Evolutionary conservation across 176 grass and related monocot species (phyloP).

Genomic region (Phoenix roebelenii): DNA sequence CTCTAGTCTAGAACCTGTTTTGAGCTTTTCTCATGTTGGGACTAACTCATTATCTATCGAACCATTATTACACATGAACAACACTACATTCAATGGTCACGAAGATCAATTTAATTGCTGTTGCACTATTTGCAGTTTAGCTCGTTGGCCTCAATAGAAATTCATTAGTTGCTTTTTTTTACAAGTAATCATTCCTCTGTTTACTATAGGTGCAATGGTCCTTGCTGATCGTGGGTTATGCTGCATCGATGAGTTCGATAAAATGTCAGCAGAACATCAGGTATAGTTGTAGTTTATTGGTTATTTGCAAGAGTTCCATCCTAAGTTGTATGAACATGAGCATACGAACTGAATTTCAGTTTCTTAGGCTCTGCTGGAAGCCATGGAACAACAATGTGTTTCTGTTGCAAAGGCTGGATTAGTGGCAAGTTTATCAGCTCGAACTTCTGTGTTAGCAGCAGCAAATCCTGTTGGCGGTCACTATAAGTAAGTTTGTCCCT

Average conservation of each 20-base stretch:
- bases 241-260: slow-evolving; percentile 95
- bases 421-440: slow-evolving; percentile 90
- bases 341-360: slow-evolving; percentile 30
- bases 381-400: slow-evolving; percentile 98
- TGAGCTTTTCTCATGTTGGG: too few relatives aligned
- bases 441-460: slow-evolving; percentile 77
- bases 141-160: too few relatives aligned
- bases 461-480: slow-evolving; percentile 96
- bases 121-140: too few relatives aligned
- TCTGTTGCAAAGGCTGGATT: slow-evolving; percentile 96
- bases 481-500: slow-evolving; percentile 63
- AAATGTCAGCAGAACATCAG: slow-evolving; percentile 94
- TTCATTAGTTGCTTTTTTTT: too few relatives aligned
- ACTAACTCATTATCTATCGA: too few relatives aligned
- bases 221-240: slow-evolving; percentile 91
- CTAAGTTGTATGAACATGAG: not conserved
- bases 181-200: not conserved
- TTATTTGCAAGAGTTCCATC: slow-evolving; percentile 7
- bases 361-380: slow-evolving; percentile 86
- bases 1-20: too few relatives aligned
- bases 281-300: slow-evolving; percentile 21
- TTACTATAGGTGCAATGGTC: slow-evolving; percentile 71
- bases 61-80: too few relatives aligned
- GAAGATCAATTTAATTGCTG: too few relatives aligned
- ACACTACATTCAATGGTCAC: too few relatives aligned